Percentiles rank a stretch among this genome's conserved stretches.
phyloP scores from a whole-genome alignment of 2,329 filamentous ascomycete genomes.

The Botryotinia narcissicola region DNA sequence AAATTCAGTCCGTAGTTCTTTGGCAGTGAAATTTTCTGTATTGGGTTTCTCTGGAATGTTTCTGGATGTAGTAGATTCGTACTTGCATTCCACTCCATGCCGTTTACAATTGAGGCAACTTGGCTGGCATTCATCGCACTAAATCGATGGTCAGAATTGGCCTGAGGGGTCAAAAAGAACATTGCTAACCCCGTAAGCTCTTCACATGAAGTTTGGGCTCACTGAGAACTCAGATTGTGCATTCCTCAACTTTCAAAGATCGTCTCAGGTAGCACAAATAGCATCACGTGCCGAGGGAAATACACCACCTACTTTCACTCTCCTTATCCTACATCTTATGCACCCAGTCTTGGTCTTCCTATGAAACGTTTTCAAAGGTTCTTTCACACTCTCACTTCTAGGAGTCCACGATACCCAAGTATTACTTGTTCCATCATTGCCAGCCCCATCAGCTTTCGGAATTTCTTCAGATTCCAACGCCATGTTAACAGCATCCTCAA shows the following conservation, averaged over 20 bases:
- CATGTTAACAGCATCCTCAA: too few relatives aligned
- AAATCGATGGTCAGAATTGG: neutral
- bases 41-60: neutral
- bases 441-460: neutral
- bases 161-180: neutral
- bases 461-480: neutral
- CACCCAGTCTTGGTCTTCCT: neutral
- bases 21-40: neutral
- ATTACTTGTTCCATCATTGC: neutral
- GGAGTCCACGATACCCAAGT: neutral
- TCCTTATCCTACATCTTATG: neutral
- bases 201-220: neutral
- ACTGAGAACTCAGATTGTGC: neutral
- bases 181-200: too few relatives aligned
- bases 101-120: constrained; percentile 26
- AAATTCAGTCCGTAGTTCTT: neutral
- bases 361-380: neutral
- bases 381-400: neutral
- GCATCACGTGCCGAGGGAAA: neutral
- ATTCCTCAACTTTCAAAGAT: neutral
- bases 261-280: neutral
- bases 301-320: neutral
- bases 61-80: constrained; percentile 6
- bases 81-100: constrained; percentile 28
- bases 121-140: constrained; percentile 33